Base-by-base conservation (phyloP, 140 eudicot species). In the Cichorium intybus region DNA sequence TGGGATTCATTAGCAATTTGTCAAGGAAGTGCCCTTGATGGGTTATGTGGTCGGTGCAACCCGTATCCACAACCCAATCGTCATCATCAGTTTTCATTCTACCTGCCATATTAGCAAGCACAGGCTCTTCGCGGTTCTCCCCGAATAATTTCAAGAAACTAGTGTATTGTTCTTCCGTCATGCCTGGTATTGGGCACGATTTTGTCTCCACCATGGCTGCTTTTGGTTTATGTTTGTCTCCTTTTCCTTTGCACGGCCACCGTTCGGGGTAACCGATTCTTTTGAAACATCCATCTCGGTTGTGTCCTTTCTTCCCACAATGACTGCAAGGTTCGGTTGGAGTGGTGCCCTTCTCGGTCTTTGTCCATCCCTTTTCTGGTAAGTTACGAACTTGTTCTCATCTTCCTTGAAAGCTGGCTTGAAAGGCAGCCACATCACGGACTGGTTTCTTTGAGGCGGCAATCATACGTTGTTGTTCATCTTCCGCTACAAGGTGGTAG, bases 151-250 rank as follows among this genome's bases (percentile, higher is more conserved):
- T 24, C 21, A 56, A 10, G 2, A 56, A 56, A 2, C 14, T 24
- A 4, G 63, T 20, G 15, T 56, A 28, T 17, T 56, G 10, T 10
- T 56, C 63, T 6, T 56, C 22, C 4, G 63, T 27, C 41, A 56
- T 26, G 63, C 63, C 39, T 11, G 63, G 39, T 26, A 56, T 56
- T 12, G 63, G 43, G 12, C 63, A 26, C 10, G 45, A 2, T 56
- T 28, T 31, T 4, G 14, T 56, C 1, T 56, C 45, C 0, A 56
- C 63, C 57, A 26, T 27, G 0, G 16, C 46, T 0, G 64, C 64
- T 9, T 10, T 58, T 29, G 64, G 64, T 24, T 16, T 58, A 2
- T 20, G 0, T 16, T 58, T 58, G 24, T 58, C 48, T 17, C 17
- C 47, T n/a, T n/a, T n/a, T n/a, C n/a, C n/a, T n/a, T n/a, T n/a